Base-by-base conservation (phyloP, 1,139 yeast species). In the Yamadazyma trypodendri region DNA sequence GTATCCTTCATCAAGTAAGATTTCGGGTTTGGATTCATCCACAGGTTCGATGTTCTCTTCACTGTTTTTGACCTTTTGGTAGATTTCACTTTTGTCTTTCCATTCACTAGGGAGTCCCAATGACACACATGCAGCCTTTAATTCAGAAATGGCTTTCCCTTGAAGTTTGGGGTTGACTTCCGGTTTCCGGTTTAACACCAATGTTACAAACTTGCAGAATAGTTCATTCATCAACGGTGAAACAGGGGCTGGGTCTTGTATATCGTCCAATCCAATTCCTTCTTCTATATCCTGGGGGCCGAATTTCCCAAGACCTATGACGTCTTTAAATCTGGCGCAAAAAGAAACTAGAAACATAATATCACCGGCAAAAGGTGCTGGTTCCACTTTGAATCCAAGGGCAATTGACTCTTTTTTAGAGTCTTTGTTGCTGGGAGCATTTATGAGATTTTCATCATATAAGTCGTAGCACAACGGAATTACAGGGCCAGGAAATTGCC, bases 281-380 rank as follows among this genome's bases (percentile, higher is more conserved):
- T 58, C 53, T 48, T 77, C 81, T 24, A 77, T 60, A 46, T 73
- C 77, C 42, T 68, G 73, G 10, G 81, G 79, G 1, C 68, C 63
- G 10, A 60, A 36, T 24, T 61, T 59, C 18, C 63, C 60, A 9
- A 74, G 41, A 27, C 58, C 58, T 2, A 63, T 37, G 5, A 61
- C 41, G 6, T 55, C 52, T 38, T 55, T 58, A 45, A 76, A 77
- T 47, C 72, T 75, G 35, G 62, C 61, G 24, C 75, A 52, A 41
- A 68, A 77, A 6, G 72, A 58, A 44, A 75, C 55, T 4, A 77
- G 53, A 39, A 54, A 61, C 17, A 72, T 44, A 12, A 77, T 62
- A 44, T 74, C 78, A 25, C 60, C 60, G 0, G 79, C 81, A 47
- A 65, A 70, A 2, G 72, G 69, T 0, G 73, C 50, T 16, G 46